Evolutionary conservation across 768 basidiomycete genomes (phyloP).

Genomic region (Bullera alba): DNA sequence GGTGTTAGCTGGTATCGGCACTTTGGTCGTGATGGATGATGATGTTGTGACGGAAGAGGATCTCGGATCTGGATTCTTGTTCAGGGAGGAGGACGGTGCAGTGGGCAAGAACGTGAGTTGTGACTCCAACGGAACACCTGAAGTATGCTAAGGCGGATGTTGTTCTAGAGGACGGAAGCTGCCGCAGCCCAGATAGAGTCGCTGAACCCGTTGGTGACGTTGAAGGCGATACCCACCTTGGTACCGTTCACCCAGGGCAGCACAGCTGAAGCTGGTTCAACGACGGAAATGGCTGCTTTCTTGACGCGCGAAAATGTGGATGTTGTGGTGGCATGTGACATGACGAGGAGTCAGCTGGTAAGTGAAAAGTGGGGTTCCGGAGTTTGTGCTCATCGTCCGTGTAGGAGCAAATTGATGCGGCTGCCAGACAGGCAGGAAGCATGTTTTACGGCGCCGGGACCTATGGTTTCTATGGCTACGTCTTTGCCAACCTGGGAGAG

Average conservation of each 20-base stretch:
- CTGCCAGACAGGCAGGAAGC: constrained; percentile 65
- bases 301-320: constrained; percentile 50
- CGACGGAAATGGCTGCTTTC: constrained; percentile 35
- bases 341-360: constrained; percentile 63
- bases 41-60: constrained; percentile 73
- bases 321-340: constrained; percentile 80
- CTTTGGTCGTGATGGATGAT: constrained; percentile 73
- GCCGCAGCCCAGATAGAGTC: constrained; percentile 78
- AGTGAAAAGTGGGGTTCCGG: constrained; percentile 41
- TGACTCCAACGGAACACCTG: background rate
- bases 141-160: background rate
- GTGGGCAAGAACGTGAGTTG: constrained; percentile 71
- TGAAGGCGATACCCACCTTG: constrained; percentile 62
- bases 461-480: constrained; percentile 84
- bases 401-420: constrained; percentile 69
- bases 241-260: constrained; percentile 52
- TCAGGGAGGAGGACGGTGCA: constrained; percentile 70
- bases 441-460: constrained; percentile 89
- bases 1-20: constrained; percentile 91
- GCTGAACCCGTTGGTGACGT: constrained; percentile 82
- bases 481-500: constrained; percentile 82
- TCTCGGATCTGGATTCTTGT: constrained; percentile 87
- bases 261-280: constrained; percentile 11
- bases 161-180: constrained; percentile 67
- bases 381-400: background rate